Evolutionary conservation across 257 asterid species (phyloP).

Genomic region (Penstemon davidsonii): DNA sequence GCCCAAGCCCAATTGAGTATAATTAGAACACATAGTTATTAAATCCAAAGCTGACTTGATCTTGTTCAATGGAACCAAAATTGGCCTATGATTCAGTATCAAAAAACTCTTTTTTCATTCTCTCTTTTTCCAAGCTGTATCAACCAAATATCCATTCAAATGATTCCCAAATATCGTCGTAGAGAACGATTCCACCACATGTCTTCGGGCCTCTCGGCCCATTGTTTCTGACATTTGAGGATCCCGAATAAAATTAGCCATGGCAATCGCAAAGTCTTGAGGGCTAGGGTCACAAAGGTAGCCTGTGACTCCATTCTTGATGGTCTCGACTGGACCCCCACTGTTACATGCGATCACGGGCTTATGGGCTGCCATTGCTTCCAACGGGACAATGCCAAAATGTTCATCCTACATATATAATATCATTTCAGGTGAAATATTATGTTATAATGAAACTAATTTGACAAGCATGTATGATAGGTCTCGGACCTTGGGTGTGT

Average conservation of each 20-base stretch:
- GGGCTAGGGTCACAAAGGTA: conserved; percentile 81
- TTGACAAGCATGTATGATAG: background rate
- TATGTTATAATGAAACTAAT: background rate
- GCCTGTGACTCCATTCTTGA: conserved; percentile 72
- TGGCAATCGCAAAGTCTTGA: conserved; percentile 66
- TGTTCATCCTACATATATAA: conserved; percentile 68
- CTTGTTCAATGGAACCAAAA: too few species aligned
- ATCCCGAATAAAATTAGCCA: conserved; percentile 66
- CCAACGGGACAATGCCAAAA: conserved; percentile 95
- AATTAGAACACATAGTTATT: too few species aligned
- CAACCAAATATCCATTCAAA: conserved; percentile 61
- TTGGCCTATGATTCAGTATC: background rate
- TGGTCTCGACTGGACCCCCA: conserved; percentile 91
- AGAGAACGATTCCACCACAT: conserved; percentile 66
- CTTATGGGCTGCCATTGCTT: conserved; percentile 94
- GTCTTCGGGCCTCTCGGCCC: conserved; percentile 74
- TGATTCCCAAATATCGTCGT: conserved; percentile 75
- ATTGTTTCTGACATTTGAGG: conserved; percentile 62
- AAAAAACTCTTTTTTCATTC: conserved; percentile 37
- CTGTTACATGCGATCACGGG: conserved; percentile 95
- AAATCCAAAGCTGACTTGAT: too few species aligned
- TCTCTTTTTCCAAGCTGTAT: conserved; percentile 53
- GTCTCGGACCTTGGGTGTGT: conserved; percentile 74
- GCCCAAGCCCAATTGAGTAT: too few species aligned
- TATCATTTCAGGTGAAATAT: conserved; percentile 10